A percentile compares a stretch with the other conserved stretches of the same genome.
phyloP scores from a whole-genome alignment of 2,329 filamentous ascomycete genomes.

The Escovopsis sp. region DNA sequence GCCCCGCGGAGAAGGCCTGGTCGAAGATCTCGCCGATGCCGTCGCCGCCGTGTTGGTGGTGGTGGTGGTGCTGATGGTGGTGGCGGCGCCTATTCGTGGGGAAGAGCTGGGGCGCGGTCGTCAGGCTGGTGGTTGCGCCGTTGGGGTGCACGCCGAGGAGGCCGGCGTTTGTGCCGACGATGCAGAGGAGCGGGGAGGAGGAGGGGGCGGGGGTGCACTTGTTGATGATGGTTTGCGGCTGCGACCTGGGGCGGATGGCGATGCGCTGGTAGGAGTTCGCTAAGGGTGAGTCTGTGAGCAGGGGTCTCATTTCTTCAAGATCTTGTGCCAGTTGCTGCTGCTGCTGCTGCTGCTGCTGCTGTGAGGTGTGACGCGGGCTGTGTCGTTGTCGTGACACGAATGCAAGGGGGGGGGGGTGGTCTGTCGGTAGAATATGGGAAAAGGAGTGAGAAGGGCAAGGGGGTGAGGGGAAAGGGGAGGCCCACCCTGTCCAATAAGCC shows the following conservation, averaged over 20 bases:
- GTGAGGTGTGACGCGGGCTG: too few species aligned
- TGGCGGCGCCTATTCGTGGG: slow-evolving; percentile 1
- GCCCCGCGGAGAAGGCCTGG: slow-evolving; percentile 29
- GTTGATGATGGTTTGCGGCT: slow-evolving; percentile 20
- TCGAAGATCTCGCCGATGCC: slow-evolving; percentile 27
- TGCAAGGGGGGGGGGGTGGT: too few species aligned
- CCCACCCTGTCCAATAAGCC: slow-evolving; percentile 24
- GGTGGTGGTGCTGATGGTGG: background rate
- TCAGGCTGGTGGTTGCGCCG: slow-evolving; percentile 19
- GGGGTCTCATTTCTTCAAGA: too few species aligned
- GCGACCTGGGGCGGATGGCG: slow-evolving; percentile 12
- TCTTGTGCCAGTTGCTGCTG: too few species aligned
- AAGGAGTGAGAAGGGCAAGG: background rate
- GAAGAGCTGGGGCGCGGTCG: slow-evolving; percentile 9
- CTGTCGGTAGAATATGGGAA: too few species aligned
- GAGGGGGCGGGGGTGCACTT: slow-evolving; percentile 27
- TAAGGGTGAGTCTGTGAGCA: slow-evolving; percentile 4
- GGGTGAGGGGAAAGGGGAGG: background rate
- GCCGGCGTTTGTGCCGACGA: slow-evolving; percentile 33
- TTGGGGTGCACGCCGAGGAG: slow-evolving; percentile 22
- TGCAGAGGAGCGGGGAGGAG: slow-evolving; percentile 25
- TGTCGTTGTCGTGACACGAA: too few species aligned
- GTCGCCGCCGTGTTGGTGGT: slow-evolving; percentile 8
- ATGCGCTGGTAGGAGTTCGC: slow-evolving; percentile 19
- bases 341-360: too few species aligned